Evolutionary conservation across 768 basidiomycete species (phyloP).

Genomic region (Cystobasidium ongulense): DNA sequence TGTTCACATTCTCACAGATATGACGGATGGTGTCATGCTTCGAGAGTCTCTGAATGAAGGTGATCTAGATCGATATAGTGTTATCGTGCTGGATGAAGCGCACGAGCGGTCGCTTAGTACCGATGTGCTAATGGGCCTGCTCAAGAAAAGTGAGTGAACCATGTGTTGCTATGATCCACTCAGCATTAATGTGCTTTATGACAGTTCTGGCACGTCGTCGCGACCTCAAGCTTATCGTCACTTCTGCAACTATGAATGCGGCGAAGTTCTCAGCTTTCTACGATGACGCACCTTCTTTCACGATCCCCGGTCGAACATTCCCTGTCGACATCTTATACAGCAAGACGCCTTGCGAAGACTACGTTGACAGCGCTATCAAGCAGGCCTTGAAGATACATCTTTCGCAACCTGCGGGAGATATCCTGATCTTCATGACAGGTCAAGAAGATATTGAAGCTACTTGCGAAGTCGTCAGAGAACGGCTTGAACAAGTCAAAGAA

Average conservation of each 20-base stretch:
- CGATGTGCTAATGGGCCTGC: conserved; percentile 92
- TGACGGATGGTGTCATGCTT: conserved; percentile 98
- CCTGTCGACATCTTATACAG: conserved; percentile 93
- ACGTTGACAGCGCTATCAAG: conserved; percentile 95
- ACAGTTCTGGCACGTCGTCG: conserved; percentile 75
- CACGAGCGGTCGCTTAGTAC: conserved; percentile 96
- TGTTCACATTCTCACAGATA: conserved; percentile 53
- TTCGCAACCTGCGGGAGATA: conserved; percentile 83
- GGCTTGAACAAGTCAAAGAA: conserved; percentile 82
- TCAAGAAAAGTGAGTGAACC: conserved; percentile 68
- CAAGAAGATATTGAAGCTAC: conserved; percentile 98
- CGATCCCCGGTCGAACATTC: conserved; percentile 89
- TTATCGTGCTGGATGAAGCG: conserved; percentile 97
- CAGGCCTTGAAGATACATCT: conserved; percentile 95
- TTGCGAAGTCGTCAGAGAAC: conserved; percentile 91
- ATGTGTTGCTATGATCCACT: not conserved
- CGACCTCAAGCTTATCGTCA: conserved; percentile 92
- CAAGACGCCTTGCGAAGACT: conserved; percentile 97
- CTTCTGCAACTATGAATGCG: conserved; percentile 98
- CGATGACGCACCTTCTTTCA: conserved; percentile 87
- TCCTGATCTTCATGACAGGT: conserved; percentile 98
- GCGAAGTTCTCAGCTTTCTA: conserved; percentile 98
- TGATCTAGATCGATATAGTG: conserved; percentile 92
- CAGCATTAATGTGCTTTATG: not conserved
- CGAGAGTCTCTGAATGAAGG: conserved; percentile 97